Percentiles rank a stretch among this genome's conserved stretches.
These are phyloP conservation scores for Carex parvula DNA, from an alignment of 176 grass and related monocot species.

Conservation along the genomic window DNA sequence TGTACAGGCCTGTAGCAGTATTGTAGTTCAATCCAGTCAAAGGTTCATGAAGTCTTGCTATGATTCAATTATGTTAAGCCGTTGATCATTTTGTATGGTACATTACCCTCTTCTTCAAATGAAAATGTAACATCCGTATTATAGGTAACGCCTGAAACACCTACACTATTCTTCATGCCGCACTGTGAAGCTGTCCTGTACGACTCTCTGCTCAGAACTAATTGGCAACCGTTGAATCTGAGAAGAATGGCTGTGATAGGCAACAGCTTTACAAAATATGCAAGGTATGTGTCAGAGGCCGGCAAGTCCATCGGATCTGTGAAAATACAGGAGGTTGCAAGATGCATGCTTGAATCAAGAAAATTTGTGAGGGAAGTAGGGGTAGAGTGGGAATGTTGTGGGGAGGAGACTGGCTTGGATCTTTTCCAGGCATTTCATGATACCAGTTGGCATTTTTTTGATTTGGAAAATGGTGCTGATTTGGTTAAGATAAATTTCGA, in stretches of 20 bases:
- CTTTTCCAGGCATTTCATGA: slow-evolving; percentile 60
- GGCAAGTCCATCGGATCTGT: slow-evolving; percentile 23
- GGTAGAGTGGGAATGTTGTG: slow-evolving; percentile 24
- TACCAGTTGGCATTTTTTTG: slow-evolving; percentile 94
- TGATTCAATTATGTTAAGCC: background rate
- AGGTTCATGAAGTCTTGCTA: background rate
- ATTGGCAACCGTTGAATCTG: slow-evolving; percentile 55
- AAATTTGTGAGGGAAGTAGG: slow-evolving; percentile 52
- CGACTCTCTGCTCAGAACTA: slow-evolving; percentile 56
- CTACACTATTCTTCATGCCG: slow-evolving; percentile 93
- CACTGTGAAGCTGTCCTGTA: slow-evolving; percentile 76
- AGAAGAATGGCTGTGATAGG: slow-evolving; percentile 52
- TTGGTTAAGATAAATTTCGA: slow-evolving; percentile 22
- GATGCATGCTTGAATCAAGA: slow-evolving; percentile 35
- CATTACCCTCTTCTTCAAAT: background rate
- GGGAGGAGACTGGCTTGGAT: slow-evolving; percentile 37
- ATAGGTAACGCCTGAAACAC: slow-evolving; percentile 11
- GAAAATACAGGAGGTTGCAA: slow-evolving; percentile 28
- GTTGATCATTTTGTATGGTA: background rate
- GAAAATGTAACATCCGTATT: background rate
- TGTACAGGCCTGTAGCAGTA: background rate
- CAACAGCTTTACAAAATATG: slow-evolving; percentile 68
- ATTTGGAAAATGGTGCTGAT: slow-evolving; percentile 29
- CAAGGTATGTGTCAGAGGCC: slow-evolving; percentile 28
- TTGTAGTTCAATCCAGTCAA: background rate